Conservation (phyloP, 805 yeast genomes). For the Komagataella phaffii region DNA sequence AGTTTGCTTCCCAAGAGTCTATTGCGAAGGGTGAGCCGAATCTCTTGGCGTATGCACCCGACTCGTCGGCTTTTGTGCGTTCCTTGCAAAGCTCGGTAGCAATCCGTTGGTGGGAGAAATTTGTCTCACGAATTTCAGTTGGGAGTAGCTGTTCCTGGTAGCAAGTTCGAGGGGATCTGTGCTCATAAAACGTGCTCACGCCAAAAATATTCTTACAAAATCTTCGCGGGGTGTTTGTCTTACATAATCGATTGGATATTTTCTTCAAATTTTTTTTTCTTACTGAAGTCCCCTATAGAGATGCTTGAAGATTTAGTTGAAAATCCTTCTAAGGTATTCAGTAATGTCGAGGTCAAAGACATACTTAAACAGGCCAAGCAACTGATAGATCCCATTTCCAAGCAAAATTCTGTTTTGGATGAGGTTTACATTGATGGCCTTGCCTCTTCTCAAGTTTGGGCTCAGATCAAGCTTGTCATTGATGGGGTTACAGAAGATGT, state of each 20-base stretch:
- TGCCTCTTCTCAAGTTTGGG: slow-evolving; percentile 87
- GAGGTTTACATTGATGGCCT: slow-evolving; percentile 76
- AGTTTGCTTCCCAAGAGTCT: no score
- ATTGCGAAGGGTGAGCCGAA: no score
- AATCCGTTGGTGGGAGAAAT: no score
- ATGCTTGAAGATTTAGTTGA: neutral
- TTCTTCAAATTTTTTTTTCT: neutral
- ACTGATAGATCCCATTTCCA: slow-evolving; percentile 41
- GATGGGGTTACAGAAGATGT: slow-evolving; percentile 64
- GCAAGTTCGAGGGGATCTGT: neutral
- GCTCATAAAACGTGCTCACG: neutral
- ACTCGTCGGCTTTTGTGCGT: no score
- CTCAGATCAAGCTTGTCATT: slow-evolving; percentile 75
- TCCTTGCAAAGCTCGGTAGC: no score
- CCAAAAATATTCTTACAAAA: neutral
- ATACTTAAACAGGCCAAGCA: slow-evolving; percentile 25
- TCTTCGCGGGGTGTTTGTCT: neutral
- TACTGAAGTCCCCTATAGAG: neutral
- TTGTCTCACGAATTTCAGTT: no score
- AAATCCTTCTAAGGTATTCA: neutral
- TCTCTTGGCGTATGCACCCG: no score
- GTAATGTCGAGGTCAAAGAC: slow-evolving; percentile 1
- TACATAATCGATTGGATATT: neutral
- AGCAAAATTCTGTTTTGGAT: slow-evolving; percentile 49
- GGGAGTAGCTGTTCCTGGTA: no score